Evolutionary conservation across 2,329 filamentous ascomycete species (phyloP), one percentile per base, ranked within the genome.

Genomic region (Raffaelea deltoideospora): DNA sequence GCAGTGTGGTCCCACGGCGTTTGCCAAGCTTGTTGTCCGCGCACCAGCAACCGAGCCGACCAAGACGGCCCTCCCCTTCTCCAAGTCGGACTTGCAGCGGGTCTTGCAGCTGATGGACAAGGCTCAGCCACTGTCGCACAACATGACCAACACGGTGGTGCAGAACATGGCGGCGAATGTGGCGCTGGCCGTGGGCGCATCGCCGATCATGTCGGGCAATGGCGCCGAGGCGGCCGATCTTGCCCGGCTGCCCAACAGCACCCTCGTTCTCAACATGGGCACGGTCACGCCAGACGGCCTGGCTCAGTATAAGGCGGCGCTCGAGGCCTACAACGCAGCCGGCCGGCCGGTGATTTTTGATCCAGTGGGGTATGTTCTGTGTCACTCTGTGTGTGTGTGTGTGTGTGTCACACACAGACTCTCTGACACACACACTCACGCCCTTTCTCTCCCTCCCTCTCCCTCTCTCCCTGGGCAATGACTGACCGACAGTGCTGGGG

Each of bases 121-220:
- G 3, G 64, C 59, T 31, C 77, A 71, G 39, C 86, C 87, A 0
- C 66, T 96, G 18, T 81, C 80, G 35, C 88, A 96, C 59, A 95
- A 94, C 59, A 96, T 96, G 84, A 96, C 90, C 37, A 96, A 96
- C 54, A 67, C 87, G 36, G 88, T 96, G 0, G 88, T 95, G 18
- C 86, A 94, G 51, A 94, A 95, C 59, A 82, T 96, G 50, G 83
- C 87, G 14, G 88, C 90, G 36, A 95, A 93, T 51, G 79, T 95
- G 3, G 85, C 84, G 28, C 68, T 95, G 14, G 74, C 79, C 24
- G 68, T 92, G 36, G 88, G 88, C 26, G 81, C 82, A 11, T 90
- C 81, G 17, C 88, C 88, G 28, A 95, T 95, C 56, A 96, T 96
- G 88, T 78, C 86, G 8, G 87, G 83, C 54, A 82, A 87, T 49